Conservation (phyloP, 1,284 basidiomycete species). For the Ganoderma multipileum region DNA sequence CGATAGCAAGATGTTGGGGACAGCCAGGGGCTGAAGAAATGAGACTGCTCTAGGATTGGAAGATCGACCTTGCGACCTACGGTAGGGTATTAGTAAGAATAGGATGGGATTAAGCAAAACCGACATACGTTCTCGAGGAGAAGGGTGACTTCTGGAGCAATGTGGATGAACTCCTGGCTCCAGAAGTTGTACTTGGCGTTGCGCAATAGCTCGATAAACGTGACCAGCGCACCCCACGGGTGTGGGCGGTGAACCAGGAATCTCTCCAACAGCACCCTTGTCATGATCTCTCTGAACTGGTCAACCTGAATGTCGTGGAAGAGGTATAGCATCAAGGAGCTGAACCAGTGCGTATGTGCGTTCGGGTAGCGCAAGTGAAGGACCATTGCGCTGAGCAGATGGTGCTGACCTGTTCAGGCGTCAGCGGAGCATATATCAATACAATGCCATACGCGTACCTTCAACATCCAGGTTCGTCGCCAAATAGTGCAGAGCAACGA, state of each 20-base stretch:
- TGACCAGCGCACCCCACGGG: conserved; percentile 95
- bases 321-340: conserved; percentile 85
- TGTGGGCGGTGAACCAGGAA: conserved; percentile 95
- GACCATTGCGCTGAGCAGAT: conserved; percentile 89
- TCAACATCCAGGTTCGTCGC: conserved; percentile 88
- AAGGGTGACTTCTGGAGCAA: conserved; percentile 82
- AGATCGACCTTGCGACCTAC: conserved; percentile 77
- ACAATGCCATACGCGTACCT: conserved; percentile 56
- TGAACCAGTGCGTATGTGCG: conserved; percentile 98
- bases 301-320: conserved; percentile 82
- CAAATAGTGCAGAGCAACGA: conserved; percentile 83
- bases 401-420: conserved; percentile 78
- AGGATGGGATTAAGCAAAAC: not conserved
- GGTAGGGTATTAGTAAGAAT: conserved; percentile 12
- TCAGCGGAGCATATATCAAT: not conserved
- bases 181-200: conserved; percentile 89
- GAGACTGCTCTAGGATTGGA: conserved; percentile 67
- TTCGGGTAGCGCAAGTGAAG: conserved; percentile 96
- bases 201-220: conserved; percentile 90
- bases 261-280: conserved; percentile 91
- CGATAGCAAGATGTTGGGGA: conserved; percentile 49
- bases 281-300: conserved; percentile 88
- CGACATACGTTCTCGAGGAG: conserved; percentile 79
- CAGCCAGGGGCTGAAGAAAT: conserved; percentile 18
- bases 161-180: conserved; percentile 82